Evolutionary conservation across 2,329 filamentous ascomycete species (phyloP), one percentile per base, ranked within the genome.

Genomic region (Colletotrichum kahawae): DNA sequence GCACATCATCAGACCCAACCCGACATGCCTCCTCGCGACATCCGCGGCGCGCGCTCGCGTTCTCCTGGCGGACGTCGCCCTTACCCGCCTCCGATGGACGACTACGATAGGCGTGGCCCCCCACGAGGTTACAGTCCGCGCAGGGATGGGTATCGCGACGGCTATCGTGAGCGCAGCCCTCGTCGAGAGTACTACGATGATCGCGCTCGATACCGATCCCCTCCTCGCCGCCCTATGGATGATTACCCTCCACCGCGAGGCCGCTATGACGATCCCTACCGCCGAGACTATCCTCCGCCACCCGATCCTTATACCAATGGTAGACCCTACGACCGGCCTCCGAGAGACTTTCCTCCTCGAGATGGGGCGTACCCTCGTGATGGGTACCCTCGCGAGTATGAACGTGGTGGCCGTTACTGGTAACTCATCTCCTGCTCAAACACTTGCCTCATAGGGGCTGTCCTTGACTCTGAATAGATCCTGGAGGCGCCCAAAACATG

Each of bases 131-230:
- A 97, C 84, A 97, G 94, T 84, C 96, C 95, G 77, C 93, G 94
- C 78, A 92, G 94, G 24, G 88, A 88, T 18, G 88, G 84, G 24
- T 90, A 89, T 78, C 91, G 90, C 65, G 93, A 94, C 76, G 93
- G 94, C 78, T 98, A 98, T 85, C 95, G 96, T 82, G 95, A 97
- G 82, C 93, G 96, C 80, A 96, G 95, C 81, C 94, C 94, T 72
- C 93, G 94, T 75, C 93, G 95, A 79, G 94, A 96, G 76, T 98
- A 98, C 86, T 98, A 98, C 85, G 93, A 95, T 62, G 95, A 96
- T 77, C 92, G 94, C 82, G 92, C 94, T 79, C 91, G 93, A 65
- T 95, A 96, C 81, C 93, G 95, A 73, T 95, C 95, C 71, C 95
- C 95, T 76, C 94, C 94, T 59, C 93, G 94, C 78, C 93, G 93